Conservation (phyloP, 345 rosid genomes). For the Moricandia moricandioides region DNA sequence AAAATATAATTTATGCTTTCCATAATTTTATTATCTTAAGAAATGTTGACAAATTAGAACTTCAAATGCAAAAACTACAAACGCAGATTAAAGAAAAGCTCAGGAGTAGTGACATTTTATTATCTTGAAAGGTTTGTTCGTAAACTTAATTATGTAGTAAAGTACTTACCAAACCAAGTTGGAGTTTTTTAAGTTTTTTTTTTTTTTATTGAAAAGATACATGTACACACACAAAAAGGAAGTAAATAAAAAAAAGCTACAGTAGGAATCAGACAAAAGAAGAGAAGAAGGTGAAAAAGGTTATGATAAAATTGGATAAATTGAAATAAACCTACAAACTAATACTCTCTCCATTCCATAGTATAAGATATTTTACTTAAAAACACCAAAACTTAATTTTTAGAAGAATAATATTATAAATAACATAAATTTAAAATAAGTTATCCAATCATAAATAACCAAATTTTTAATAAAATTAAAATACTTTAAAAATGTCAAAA, state of each 20-base stretch:
- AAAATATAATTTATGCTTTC: background rate
- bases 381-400: too few relatives aligned
- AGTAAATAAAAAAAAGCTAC: background rate
- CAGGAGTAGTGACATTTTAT: constrained; percentile 8
- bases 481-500: too few relatives aligned
- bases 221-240: background rate
- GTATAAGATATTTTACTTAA: too few relatives aligned
- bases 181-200: background rate
- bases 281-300: constrained; percentile 5
- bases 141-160: background rate
- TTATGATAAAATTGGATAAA: background rate
- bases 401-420: too few relatives aligned
- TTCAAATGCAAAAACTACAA: background rate
- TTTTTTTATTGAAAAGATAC: background rate
- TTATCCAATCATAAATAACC: too few relatives aligned
- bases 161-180: constrained; percentile 4
- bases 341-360: too few relatives aligned
- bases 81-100: background rate
- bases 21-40: background rate
- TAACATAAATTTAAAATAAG: too few relatives aligned
- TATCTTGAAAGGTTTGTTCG: background rate
- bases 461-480: too few relatives aligned
- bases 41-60: background rate
- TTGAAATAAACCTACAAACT: background rate
- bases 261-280: constrained; percentile 9